Conservation (phyloP, 192 early-diverging fungal species). For the Coemansia sp. region DNA sequence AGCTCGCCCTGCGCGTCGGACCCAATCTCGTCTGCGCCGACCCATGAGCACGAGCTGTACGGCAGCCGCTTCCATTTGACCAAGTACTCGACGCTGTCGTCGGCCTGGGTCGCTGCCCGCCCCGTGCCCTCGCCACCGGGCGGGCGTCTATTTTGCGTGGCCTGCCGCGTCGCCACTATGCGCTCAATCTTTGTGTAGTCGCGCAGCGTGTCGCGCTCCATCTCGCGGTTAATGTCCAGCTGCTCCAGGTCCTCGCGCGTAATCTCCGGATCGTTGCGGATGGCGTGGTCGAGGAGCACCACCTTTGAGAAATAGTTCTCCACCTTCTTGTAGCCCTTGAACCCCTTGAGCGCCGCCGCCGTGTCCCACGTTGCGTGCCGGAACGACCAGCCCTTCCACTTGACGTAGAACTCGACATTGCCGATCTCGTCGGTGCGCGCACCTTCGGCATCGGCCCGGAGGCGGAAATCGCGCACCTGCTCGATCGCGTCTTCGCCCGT, state of each 20-base stretch:
- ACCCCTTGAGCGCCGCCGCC: constrained; percentile 55
- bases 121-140: constrained; percentile 1
- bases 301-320: constrained; percentile 74
- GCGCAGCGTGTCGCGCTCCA: constrained; percentile 69
- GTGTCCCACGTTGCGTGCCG: constrained; percentile 89
- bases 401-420: constrained; percentile 81
- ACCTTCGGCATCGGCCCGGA: constrained; percentile 10
- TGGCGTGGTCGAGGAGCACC: constrained; percentile 54
- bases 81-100: constrained; percentile 71
- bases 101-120: constrained; percentile 17
- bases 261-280: constrained; percentile 59
- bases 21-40: constrained; percentile 61
- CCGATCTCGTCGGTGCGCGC: constrained; percentile 24
- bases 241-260: constrained; percentile 88
- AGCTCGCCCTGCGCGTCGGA: constrained; percentile 76
- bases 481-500: constrained; percentile 41
- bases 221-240: constrained; percentile 75
- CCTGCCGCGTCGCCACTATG: constrained; percentile 64
- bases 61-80: constrained; percentile 87
- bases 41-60: constrained; percentile 91
- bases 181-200: constrained; percentile 88
- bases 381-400: constrained; percentile 91
- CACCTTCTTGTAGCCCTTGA: constrained; percentile 84
- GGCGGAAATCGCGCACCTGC: constrained; percentile 47
- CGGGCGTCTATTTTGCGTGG: constrained; percentile 14